phyloP scores from a whole-genome alignment of 768 basidiomycete genomes.

The Amanita pseudoporphyria region DNA sequence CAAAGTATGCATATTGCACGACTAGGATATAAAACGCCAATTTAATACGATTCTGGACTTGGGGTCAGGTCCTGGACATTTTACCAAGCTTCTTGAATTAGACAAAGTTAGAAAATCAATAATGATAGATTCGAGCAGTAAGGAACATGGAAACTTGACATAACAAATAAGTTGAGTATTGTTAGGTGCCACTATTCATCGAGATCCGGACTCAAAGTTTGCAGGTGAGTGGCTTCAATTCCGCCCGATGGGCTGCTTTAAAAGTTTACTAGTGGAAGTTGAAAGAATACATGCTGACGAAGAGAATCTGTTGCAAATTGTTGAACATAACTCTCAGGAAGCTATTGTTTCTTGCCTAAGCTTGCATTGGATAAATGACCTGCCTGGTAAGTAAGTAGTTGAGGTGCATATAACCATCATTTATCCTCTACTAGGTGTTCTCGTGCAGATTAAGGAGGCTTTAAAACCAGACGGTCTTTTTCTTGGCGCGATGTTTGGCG shows the following conservation, averaged over 20 bases:
- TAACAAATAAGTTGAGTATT: neutral
- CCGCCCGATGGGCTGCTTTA: conserved; percentile 1
- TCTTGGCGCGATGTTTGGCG: conserved; percentile 89
- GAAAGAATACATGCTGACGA: conserved; percentile 78
- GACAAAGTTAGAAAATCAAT: conserved; percentile 61
- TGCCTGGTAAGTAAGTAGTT: conserved; percentile 55
- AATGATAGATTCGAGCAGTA: conserved; percentile 87
- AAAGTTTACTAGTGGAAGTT: conserved; percentile 48
- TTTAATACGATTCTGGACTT: conserved; percentile 79
- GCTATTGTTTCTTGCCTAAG: conserved; percentile 87
- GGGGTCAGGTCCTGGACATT: conserved; percentile 87
- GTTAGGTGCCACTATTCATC: conserved; percentile 56
- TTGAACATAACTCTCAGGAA: conserved; percentile 75
- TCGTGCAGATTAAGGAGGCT: conserved; percentile 81
- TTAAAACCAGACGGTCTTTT: conserved; percentile 90
- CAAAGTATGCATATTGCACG: conserved; percentile 4
- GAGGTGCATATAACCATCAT: neutral
- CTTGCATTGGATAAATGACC: conserved; percentile 96
- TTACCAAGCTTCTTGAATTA: conserved; percentile 70
- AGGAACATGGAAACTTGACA: conserved; percentile 8
- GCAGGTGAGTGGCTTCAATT: conserved; percentile 45
- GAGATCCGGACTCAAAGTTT: conserved; percentile 74
- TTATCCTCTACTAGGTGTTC: conserved; percentile 41
- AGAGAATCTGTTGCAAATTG: conserved; percentile 58
- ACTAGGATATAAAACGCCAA: conserved; percentile 83